Conservation (phyloP, 2,329 filamentous ascomycete genomes). For the Cladosporium sp. region DNA sequence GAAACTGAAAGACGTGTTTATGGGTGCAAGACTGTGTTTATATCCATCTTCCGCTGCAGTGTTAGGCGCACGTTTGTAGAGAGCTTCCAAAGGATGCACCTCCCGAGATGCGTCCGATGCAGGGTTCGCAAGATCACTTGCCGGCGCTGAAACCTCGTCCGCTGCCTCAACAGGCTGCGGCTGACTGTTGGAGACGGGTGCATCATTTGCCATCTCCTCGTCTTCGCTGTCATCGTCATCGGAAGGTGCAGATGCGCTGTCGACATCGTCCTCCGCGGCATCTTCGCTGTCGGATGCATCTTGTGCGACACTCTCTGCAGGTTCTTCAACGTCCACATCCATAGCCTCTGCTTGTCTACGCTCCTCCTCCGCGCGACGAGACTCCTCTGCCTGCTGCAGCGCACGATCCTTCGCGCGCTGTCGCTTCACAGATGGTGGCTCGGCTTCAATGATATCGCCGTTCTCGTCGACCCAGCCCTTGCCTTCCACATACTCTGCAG, state of each 20-base stretch:
- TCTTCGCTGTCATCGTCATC: constrained; percentile 22
- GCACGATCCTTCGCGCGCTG: constrained; percentile 35
- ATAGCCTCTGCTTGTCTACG: constrained; percentile 1
- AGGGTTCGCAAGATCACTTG: neutral
- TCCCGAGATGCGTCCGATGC: constrained; percentile 28
- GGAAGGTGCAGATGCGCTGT: constrained; percentile 10
- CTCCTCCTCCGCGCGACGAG: constrained; percentile 11
- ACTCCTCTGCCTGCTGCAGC: constrained; percentile 1
- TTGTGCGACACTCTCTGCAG: constrained; percentile 21
- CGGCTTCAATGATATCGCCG: constrained; percentile 71
- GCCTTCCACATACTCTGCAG: constrained; percentile 73
- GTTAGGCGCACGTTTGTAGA: constrained; percentile 74
- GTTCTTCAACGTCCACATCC: constrained; percentile 13
- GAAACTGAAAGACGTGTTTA: constrained; percentile 73
- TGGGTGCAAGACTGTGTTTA: constrained; percentile 45
- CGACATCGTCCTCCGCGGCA: constrained; percentile 2
- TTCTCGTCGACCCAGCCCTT: constrained; percentile 84
- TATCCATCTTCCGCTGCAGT: constrained; percentile 40
- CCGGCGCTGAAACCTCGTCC: neutral
- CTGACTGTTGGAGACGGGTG: neutral
- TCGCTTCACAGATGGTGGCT: constrained; percentile 33
- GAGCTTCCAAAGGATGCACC: constrained; percentile 84
- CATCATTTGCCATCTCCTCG: neutral
- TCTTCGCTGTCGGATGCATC: constrained; percentile 24
- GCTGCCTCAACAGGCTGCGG: no score